Conservation (phyloP, 2,329 filamentous ascomycete species). For the Calonectria leucothoes region DNA sequence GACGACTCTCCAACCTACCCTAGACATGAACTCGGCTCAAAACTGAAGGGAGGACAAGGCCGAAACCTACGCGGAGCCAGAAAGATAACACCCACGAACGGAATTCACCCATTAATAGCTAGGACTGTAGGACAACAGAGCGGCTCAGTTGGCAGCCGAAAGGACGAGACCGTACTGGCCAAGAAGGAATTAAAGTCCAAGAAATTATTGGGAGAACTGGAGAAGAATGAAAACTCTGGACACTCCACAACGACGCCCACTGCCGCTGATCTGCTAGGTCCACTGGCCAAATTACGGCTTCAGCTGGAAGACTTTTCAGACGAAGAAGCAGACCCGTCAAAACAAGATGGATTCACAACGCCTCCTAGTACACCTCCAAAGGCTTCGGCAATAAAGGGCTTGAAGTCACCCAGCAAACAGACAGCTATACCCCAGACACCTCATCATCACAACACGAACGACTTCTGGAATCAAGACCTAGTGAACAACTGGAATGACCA, state of each 20-base stretch:
- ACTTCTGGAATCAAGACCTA: constrained; percentile 69
- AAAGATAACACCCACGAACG: background rate
- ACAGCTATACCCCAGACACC: constrained; percentile 63
- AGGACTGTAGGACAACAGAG: background rate
- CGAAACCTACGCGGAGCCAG: background rate
- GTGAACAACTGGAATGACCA: constrained; percentile 74
- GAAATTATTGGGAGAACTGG: background rate
- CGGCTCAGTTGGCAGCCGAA: background rate
- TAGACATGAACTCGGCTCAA: constrained; percentile 2
- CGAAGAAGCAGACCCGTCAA: constrained; percentile 27
- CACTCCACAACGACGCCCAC: constrained; percentile 5
- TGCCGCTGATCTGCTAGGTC: constrained; percentile 36
- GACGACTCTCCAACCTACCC: constrained; percentile 27
- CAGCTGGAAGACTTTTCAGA: constrained; percentile 39
- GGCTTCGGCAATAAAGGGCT: constrained; percentile 27
- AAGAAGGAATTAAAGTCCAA: constrained; percentile 5
- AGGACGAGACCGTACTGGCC: background rate
- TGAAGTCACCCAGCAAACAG: constrained; percentile 47
- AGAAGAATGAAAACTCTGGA: background rate
- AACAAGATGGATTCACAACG: constrained; percentile 29
- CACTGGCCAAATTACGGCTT: constrained; percentile 39
- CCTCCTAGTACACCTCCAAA: constrained; percentile 37
- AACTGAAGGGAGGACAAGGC: background rate
- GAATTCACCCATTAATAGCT: constrained; percentile 17
- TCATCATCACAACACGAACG: constrained; percentile 64